These are phyloP conservation scores for Aspergillus aculeatinus DNA, from an alignment of 2,329 filamentous ascomycete species.

Conservation along the genomic window DNA sequence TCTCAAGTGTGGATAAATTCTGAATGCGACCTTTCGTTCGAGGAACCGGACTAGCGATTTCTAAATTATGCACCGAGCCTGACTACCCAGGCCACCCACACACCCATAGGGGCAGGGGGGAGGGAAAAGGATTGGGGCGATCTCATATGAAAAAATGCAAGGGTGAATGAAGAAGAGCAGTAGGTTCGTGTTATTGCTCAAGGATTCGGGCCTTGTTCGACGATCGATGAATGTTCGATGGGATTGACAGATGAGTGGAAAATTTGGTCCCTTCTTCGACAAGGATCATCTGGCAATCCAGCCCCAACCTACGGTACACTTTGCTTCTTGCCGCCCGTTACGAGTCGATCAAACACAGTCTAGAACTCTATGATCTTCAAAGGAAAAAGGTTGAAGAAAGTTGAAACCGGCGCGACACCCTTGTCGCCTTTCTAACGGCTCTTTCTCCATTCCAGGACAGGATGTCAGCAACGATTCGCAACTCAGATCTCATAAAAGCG, in stretches of 20 bases:
- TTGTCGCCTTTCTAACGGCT: neutral
- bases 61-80: conserved; percentile 9
- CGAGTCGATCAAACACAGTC: conserved; percentile 1
- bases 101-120: too few species aligned
- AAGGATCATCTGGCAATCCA: neutral
- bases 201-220: neutral
- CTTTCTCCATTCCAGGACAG: neutral
- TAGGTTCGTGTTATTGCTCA: neutral
- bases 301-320: neutral
- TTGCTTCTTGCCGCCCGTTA: neutral
- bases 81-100: neutral
- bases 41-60: conserved; percentile 13
- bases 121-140: too few species aligned
- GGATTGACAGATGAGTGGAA: neutral
- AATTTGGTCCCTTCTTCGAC: neutral
- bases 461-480: neutral
- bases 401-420: too few species aligned
- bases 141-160: neutral
- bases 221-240: neutral
- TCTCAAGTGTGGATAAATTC: conserved; percentile 9
- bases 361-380: neutral
- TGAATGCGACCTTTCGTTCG: conserved; percentile 15
- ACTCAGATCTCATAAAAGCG: neutral
- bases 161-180: neutral
- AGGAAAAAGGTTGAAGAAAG: neutral